Evolutionary conservation across 1,139 yeast species (phyloP), one percentile per base, ranked within the genome.

Genomic region (Arxiozyma slooffiae): DNA sequence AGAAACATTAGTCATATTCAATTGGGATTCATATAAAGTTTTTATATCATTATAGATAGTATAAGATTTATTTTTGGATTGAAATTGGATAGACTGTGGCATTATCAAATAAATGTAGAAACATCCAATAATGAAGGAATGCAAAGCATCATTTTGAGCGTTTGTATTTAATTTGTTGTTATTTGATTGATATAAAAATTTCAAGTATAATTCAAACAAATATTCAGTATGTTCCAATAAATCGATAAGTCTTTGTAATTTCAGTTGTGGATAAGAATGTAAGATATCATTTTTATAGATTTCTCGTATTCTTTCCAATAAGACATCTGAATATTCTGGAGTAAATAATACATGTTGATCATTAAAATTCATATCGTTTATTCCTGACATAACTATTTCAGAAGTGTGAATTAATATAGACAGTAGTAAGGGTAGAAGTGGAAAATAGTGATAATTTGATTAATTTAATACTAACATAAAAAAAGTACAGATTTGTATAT

Each of bases 21-120:
- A 56, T 48, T 70, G 69, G 47, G 60, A 61, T 49, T 69, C 70
- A 48, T 62, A 70, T 42, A 67, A 47, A 49, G 59, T 64, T 51
- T 66, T 68, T 47, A 69, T 53, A 7, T 67, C 66, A 17, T 62
- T 57, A 43, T 69, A 70, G n/a, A 70, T 57, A 22, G 67, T 66
- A 50, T 64, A 67, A 50, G 70, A 67, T 53, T 67, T 69, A 53
- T 70, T 69, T 53, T 66, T 68, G 22, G 71, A 59, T 50, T 69
- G 71, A 50, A 69, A 71, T 53, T 70, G 72, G 40, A 66, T 67
- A 2, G 72, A 69, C 38, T 57, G 63, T 16, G 74, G 74, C 17
- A 71, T 65, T 18, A 70, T 64, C 34, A 67, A 53, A 53, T 61
- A 68, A 3, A 71, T 51, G 49, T 68, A 68, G 52, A 67, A 67